Conservation (phyloP, 352 stramenopile genomes). For the Pythium grandisporangium region DNA sequence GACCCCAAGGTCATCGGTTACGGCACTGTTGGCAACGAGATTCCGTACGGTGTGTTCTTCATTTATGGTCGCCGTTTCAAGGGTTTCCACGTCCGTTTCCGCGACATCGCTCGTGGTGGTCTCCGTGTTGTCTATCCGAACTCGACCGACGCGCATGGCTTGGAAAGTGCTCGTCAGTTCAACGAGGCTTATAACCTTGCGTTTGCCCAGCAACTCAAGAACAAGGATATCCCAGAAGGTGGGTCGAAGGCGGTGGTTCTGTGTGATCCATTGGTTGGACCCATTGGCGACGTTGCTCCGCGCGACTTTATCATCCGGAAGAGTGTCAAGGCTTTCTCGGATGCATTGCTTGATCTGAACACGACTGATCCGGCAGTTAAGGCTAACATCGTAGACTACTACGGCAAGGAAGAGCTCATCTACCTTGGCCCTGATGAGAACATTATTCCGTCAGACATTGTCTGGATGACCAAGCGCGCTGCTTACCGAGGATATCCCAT, state of each 20-base stretch:
- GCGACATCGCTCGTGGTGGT: constrained; percentile 71
- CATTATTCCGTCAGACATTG: constrained; percentile 67
- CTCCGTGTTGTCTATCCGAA: constrained; percentile 70
- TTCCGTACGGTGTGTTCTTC: constrained; percentile 95
- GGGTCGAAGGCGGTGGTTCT: constrained; percentile 80
- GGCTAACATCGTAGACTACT: constrained; percentile 67
- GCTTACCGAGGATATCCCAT: constrained; percentile 69
- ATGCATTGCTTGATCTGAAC: constrained; percentile 73
- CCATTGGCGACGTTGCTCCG: constrained; percentile 62
- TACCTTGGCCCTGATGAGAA: constrained; percentile 81
- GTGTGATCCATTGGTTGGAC: constrained; percentile 63
- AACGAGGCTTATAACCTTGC: constrained; percentile 82
- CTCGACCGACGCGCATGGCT: constrained; percentile 43
- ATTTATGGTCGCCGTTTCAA: constrained; percentile 95
- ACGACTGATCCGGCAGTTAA: constrained; percentile 65
- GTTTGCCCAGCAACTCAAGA: constrained; percentile 83
- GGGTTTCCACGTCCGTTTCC: constrained; percentile 81
- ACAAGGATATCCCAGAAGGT: constrained; percentile 83
- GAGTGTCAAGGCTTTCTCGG: constrained; percentile 95
- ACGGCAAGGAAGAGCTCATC: constrained; percentile 78
- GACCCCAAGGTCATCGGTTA: constrained; percentile 76
- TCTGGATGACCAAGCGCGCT: constrained; percentile 83
- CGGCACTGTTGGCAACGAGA: constrained; percentile 77
- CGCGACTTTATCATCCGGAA: constrained; percentile 92
- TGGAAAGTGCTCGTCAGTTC: constrained; percentile 68